Conservation (phyloP, 139 green algal genomes). For the Edaphochlamys debaryana region DNA sequence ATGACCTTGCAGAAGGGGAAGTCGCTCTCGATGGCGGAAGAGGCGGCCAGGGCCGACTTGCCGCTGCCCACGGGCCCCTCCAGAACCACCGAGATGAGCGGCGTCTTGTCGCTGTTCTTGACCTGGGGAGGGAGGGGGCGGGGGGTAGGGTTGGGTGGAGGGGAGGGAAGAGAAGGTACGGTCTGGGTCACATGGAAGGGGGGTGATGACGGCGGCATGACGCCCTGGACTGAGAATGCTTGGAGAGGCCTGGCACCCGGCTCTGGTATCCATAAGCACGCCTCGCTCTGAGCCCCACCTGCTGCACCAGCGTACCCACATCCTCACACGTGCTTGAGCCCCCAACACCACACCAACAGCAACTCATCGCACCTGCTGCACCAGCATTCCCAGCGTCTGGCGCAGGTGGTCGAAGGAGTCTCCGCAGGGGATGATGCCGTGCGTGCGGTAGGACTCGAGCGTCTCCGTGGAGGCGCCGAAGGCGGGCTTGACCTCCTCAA, state of each 20-base stretch:
- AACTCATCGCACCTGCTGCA: conserved; percentile 63
- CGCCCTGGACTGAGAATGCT: too few species aligned
- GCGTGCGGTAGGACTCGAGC: conserved; percentile 84
- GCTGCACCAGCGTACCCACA: too few species aligned
- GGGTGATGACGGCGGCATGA: too few species aligned
- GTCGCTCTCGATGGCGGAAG: conserved; percentile 82
- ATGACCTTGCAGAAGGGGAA: conserved; percentile 97
- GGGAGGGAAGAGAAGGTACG: neutral
- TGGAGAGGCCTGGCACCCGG: too few species aligned
- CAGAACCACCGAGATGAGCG: conserved; percentile 89
- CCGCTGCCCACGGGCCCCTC: conserved; percentile 88
- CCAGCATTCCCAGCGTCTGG: conserved; percentile 56
- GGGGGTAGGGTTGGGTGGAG: neutral
- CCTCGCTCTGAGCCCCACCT: too few species aligned
- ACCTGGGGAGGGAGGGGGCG: too few species aligned
- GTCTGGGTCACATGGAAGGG: too few species aligned
- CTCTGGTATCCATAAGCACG: too few species aligned
- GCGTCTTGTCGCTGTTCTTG: conserved; percentile 82
- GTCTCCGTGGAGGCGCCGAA: conserved; percentile 92
- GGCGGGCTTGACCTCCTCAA: conserved; percentile 95
- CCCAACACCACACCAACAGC: too few species aligned
- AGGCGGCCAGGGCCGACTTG: conserved; percentile 96
- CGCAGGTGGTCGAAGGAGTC: conserved; percentile 84
- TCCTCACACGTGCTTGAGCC: too few species aligned
- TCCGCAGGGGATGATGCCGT: conserved; percentile 93